A percentile compares a stretch with the other conserved stretches of the same genome.
phyloP scores from a whole-genome alignment of 75 land plant genomes.

The Selaginella tamariscina region DNA sequence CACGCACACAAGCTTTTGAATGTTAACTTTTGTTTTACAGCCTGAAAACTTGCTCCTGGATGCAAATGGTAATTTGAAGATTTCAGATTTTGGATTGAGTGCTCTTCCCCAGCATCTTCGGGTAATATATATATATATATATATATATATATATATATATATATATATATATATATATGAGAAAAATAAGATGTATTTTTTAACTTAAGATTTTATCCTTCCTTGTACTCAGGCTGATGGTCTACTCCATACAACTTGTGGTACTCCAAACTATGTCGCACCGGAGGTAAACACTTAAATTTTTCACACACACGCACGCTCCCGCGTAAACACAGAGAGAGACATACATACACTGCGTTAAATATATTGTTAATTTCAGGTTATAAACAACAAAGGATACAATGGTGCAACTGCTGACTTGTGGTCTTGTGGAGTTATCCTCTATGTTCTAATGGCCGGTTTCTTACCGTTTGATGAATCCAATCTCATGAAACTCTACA shows the following conservation, averaged over 20 bases:
- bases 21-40: not conserved
- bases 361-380: too few relatives aligned
- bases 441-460: not conserved
- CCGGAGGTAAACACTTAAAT: not conserved
- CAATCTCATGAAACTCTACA: not conserved
- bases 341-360: too few relatives aligned
- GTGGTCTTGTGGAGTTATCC: not conserved
- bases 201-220: too few relatives aligned
- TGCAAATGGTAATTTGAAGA: not conserved
- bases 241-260: not conserved
- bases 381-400: not conserved
- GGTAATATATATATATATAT: not conserved
- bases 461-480: not conserved
- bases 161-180: not conserved
- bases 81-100: not conserved
- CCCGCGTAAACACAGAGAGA: too few relatives aligned
- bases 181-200: not conserved
- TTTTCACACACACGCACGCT: not conserved
- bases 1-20: too few relatives aligned
- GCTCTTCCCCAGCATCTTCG: not conserved
- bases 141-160: not conserved
- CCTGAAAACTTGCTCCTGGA: not conserved
- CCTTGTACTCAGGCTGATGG: not conserved
- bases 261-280: not conserved
- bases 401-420: not conserved